Conservation (phyloP, 2,329 filamentous ascomycete species). For the Epicoccum sorghinum region DNA sequence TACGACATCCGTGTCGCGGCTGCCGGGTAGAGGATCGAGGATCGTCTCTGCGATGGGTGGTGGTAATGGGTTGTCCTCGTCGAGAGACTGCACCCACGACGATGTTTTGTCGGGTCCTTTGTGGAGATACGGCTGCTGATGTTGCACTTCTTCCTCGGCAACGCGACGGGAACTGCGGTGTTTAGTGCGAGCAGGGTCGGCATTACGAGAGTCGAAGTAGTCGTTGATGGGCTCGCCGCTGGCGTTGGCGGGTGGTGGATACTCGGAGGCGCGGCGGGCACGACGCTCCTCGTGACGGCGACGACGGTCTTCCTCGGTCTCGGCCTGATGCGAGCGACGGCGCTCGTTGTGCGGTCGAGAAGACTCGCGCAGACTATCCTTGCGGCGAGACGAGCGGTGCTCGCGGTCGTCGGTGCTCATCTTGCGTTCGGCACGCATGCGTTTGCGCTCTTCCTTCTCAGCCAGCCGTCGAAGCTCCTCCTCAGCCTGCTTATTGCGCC, state of each 20-base stretch:
- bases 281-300: conserved; percentile 54
- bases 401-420: conserved; percentile 41
- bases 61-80: conserved; percentile 54
- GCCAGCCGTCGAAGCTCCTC: conserved; percentile 47
- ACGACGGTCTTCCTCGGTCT: conserved; percentile 46
- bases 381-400: conserved; percentile 44
- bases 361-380: conserved; percentile 40
- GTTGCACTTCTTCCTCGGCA: conserved; percentile 32
- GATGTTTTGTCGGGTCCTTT: conserved; percentile 56
- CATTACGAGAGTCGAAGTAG: conserved; percentile 54
- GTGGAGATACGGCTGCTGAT: conserved; percentile 42
- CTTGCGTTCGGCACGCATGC: conserved; percentile 40
- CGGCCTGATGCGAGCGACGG: conserved; percentile 44
- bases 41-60: conserved; percentile 55
- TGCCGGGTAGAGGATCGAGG: conserved; percentile 47
- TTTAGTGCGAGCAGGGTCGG: conserved; percentile 15
- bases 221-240: conserved; percentile 47
- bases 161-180: conserved; percentile 37
- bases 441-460: conserved; percentile 47
- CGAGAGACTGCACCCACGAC: conserved; percentile 56
- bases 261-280: conserved; percentile 46
- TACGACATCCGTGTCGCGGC: conserved; percentile 32
- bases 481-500: conserved; percentile 46
- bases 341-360: conserved; percentile 42
- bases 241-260: conserved; percentile 24